Evolutionary conservation across 805 yeast genomes (phyloP).

Genomic region (Myxozyma monticola): DNA sequence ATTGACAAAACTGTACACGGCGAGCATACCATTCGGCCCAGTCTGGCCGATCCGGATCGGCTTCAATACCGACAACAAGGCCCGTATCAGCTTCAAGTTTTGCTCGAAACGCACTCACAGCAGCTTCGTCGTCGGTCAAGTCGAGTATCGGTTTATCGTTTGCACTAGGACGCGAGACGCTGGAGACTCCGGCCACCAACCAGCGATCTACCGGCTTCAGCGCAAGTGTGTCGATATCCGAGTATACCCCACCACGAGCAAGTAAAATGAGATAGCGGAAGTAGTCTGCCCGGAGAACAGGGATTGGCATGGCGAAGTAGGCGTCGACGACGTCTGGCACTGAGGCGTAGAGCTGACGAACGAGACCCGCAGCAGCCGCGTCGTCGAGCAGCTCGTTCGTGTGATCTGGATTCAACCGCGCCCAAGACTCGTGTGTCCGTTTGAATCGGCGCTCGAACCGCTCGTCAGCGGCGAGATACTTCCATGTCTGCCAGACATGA

Average conservation of each 20-base stretch:
- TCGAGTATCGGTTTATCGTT: neutral
- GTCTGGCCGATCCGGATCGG: slow-evolving; percentile 93
- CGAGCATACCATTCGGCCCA: slow-evolving; percentile 94
- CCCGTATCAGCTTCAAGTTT: slow-evolving; percentile 54
- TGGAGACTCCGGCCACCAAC: slow-evolving; percentile 57
- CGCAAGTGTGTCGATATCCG: slow-evolving; percentile 84
- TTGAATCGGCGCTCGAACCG: slow-evolving; percentile 57
- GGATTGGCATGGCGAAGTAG: slow-evolving; percentile 71
- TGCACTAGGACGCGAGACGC: slow-evolving; percentile 3
- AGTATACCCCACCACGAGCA: slow-evolving; percentile 91
- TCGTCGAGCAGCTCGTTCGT: slow-evolving; percentile 77
- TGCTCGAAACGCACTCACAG: slow-evolving; percentile 2
- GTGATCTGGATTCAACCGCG: slow-evolving; percentile 51
- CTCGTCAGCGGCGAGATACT: slow-evolving; percentile 57
- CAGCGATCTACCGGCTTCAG: slow-evolving; percentile 72
- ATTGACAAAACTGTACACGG: slow-evolving; percentile 91
- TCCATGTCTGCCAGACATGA: slow-evolving; percentile 95
- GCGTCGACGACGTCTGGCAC: slow-evolving; percentile 79
- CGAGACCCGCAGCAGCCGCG: slow-evolving; percentile 55
- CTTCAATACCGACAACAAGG: slow-evolving; percentile 86
- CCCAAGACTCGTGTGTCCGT: slow-evolving; percentile 63
- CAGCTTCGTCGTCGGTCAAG: slow-evolving; percentile 12
- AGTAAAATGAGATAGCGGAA: slow-evolving; percentile 82
- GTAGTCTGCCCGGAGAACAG: slow-evolving; percentile 87
- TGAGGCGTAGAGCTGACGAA: slow-evolving; percentile 59